phyloP scores from a whole-genome alignment of 768 basidiomycete species.

The Xanthoconium stramineum region DNA sequence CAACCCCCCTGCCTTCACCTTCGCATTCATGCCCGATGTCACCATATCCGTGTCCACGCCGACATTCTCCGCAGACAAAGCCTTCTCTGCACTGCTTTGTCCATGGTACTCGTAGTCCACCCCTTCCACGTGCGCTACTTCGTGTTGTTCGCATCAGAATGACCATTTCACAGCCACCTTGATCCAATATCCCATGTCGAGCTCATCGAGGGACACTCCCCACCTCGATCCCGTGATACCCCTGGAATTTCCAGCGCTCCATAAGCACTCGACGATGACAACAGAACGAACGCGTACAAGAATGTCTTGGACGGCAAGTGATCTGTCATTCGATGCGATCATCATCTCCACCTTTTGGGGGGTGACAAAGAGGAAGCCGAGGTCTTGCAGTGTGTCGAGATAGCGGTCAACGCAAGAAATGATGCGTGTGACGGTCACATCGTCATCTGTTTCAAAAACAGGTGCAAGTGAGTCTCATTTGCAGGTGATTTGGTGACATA shows the following conservation, averaged over 20 bases:
- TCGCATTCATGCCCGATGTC: neutral
- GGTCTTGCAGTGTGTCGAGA: constrained; percentile 7
- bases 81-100: too few relatives aligned
- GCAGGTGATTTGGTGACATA: neutral
- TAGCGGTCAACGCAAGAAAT: constrained; percentile 6
- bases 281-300: constrained; percentile 9
- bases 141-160: neutral
- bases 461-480: neutral
- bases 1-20: neutral
- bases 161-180: neutral
- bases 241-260: neutral
- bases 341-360: neutral
- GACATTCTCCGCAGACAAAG: neutral
- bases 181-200: constrained; percentile 23
- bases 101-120: neutral
- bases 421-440: constrained; percentile 3
- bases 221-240: constrained; percentile 1
- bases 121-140: neutral
- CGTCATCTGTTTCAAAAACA: constrained; percentile 3
- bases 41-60: too few relatives aligned
- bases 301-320: neutral
- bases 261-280: neutral
- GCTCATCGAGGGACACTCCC: neutral
- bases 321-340: neutral
- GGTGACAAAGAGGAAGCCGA: constrained; percentile 10